Base-by-base conservation (phyloP, 257 asterid genomes). In the Cruciata laevipes region DNA sequence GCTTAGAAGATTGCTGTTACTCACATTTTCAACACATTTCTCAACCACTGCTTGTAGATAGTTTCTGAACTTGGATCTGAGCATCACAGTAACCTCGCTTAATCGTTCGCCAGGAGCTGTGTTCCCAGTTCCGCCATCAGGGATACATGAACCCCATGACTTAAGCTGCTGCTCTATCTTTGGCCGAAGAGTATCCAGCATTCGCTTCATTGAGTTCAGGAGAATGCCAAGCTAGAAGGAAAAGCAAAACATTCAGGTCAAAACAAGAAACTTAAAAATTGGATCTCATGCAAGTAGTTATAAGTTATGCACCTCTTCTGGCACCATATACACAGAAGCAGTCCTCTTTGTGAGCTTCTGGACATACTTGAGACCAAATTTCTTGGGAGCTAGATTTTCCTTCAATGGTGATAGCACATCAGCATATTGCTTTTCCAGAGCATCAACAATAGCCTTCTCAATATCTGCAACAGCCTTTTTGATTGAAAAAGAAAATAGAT, bases 71-170 rank as follows among this genome's bases (percentile, higher is more conserved):
- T 83, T 83, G 37, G 87, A 74, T 62, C 87, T 74, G 38, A 83
- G 87, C 87, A 83, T 80, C 21, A 83, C 87, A 6, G 81, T 76
- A 27, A 83, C 83, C 66, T 83, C 87, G 68, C 87, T 82, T 65
- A 82, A 30, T 32, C 79, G 81, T 38, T 82, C 87, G 70, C 87
- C 87, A 23, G 84, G 81, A 30, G 79, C 80, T 6, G 77, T 68
- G 56, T 74, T 79, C 5, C 86, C 55, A 47, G 55, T 47, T 47
- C 55, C 83, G 1, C 84, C 72, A 30, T 77, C 83, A 8, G 83
- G 87, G 58, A 82, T 77, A 67, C 82, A 82, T 31, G 84, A 77
- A 30, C 84, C 82, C 87, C 83, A 77, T 32, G 87, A 73, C 76
- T 79, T 82, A 32, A 82, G 58, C 44, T 80, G 82, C 55, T 70